Evolutionary conservation across 352 stramenopile species (phyloP).

Genomic region (Pythium biforme): DNA sequence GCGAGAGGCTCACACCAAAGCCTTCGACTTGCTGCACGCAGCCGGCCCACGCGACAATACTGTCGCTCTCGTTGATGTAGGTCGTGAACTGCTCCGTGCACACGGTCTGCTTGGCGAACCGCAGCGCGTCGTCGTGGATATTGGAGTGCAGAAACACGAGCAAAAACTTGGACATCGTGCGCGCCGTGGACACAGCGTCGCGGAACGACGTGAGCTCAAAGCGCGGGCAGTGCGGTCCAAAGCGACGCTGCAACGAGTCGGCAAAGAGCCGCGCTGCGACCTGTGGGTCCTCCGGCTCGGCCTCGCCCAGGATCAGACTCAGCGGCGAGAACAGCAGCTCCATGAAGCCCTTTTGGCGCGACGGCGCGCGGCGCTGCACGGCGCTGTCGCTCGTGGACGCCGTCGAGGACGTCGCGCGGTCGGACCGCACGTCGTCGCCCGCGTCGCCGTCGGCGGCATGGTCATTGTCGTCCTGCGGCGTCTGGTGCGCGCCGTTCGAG

Average conservation of each 20-base stretch:
- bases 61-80: constrained; percentile 81
- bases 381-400: background rate
- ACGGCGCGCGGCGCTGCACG: background rate
- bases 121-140: constrained; percentile 75
- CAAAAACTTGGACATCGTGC: constrained; percentile 81
- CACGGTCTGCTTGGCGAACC: constrained; percentile 71
- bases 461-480: constrained; percentile 2
- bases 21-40: constrained; percentile 79
- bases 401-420: constrained; percentile 14
- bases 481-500: constrained; percentile 12
- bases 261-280: constrained; percentile 52
- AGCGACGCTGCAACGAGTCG: constrained; percentile 51
- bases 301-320: constrained; percentile 72
- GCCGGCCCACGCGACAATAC: constrained; percentile 78
- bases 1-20: constrained; percentile 78
- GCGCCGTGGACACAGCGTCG: constrained; percentile 73
- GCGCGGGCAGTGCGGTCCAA: constrained; percentile 51
- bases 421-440: constrained; percentile 2
- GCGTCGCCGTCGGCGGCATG: background rate
- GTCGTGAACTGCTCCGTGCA: constrained; percentile 69
- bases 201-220: constrained; percentile 85
- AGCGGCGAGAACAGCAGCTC: constrained; percentile 74
- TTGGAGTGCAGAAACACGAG: constrained; percentile 84
- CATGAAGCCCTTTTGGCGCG: constrained; percentile 54
- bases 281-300: constrained; percentile 67